Evolutionary conservation across 2,329 filamentous ascomycete genomes (phyloP), one percentile per base, ranked within the genome.

Genomic region (Lomentospora prolificans): DNA sequence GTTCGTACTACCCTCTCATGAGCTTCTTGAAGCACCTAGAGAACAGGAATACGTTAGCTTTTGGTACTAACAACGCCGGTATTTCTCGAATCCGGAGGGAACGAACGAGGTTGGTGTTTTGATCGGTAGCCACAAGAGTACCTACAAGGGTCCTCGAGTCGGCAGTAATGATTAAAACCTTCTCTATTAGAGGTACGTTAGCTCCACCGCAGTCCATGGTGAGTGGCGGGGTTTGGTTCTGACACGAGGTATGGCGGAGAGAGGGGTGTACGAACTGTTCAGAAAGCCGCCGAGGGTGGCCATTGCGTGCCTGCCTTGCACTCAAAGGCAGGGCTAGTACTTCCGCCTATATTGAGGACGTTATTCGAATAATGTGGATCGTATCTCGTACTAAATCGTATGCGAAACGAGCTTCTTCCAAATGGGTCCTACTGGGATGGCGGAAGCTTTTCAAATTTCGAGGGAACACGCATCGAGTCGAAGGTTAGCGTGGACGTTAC

Each of bases 1-100:
- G 87, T 86, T 60, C 89, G 87, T 64, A 99, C 96, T 60, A 96
- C 87, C 61, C 94, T 87, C 71, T 99, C 94, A 59, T 90, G 76
- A 3, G 92, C 89, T 61, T 89, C 79, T 61, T 84, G 82, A 10
- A 99, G 79, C 25, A 97, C 90, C 82, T 85, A 58, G 28, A 39
- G 17, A 22, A 33, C 3, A 22, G 10, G 9, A 46, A 30, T 24
- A 12, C 30, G 50, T 55, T 55, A 50, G 36, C 53, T 31, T 39
- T 9, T 53, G 7, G 48, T 27, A 39, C 55, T 54, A 33, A 39
- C 53, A 41, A 39, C 8, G 24, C 17, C 6, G 53, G 44, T 25
- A 3, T 33, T 22, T 12, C n/a, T 30, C 25, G 46, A 30, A 17
- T 8, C 17, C 9, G 4, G 44, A 33, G 46, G 46, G n/a, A 24